These are phyloP conservation scores for Backusella parvicylindrica DNA, from an alignment of 192 early-diverging fungal genomes.

Conservation along the genomic window DNA sequence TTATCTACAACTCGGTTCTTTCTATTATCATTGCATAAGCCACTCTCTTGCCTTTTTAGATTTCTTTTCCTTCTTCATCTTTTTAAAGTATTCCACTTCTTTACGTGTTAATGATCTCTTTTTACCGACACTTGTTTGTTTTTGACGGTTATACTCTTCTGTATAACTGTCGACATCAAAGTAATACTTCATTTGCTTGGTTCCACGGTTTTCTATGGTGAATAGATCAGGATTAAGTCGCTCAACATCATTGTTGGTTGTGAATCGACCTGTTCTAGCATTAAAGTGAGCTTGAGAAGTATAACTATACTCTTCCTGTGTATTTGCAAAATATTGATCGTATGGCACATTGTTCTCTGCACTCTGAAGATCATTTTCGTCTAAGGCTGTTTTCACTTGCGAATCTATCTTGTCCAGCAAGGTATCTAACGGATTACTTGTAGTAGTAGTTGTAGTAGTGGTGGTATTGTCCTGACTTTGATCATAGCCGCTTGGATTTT, in stretches of 20 bases:
- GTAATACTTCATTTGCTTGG: slow-evolving; percentile 37
- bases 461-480: background rate
- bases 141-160: slow-evolving; percentile 21
- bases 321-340: background rate
- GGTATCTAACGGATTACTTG: slow-evolving; percentile 36
- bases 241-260: slow-evolving; percentile 17
- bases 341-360: background rate
- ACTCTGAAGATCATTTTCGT: no score
- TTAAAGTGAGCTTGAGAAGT: slow-evolving; percentile 37
- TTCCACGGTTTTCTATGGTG: slow-evolving; percentile 38
- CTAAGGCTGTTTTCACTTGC: slow-evolving; percentile 25
- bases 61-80: slow-evolving; percentile 39
- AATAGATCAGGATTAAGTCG: slow-evolving; percentile 37
- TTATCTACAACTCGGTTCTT: no score
- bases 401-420: slow-evolving; percentile 45
- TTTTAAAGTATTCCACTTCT: slow-evolving; percentile 37
- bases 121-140: background rate
- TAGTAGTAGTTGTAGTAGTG: no score
- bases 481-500: slow-evolving; percentile 21
- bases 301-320: slow-evolving; percentile 3
- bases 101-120: slow-evolving; percentile 28
- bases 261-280: slow-evolving; percentile 39
- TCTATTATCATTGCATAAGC: slow-evolving; percentile 22
- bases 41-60: slow-evolving; percentile 35
- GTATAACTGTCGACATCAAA: slow-evolving; percentile 41